Evolutionary conservation across 2,329 filamentous ascomycete species (phyloP).

Genomic region (Aurifilum marmelostoma): DNA sequence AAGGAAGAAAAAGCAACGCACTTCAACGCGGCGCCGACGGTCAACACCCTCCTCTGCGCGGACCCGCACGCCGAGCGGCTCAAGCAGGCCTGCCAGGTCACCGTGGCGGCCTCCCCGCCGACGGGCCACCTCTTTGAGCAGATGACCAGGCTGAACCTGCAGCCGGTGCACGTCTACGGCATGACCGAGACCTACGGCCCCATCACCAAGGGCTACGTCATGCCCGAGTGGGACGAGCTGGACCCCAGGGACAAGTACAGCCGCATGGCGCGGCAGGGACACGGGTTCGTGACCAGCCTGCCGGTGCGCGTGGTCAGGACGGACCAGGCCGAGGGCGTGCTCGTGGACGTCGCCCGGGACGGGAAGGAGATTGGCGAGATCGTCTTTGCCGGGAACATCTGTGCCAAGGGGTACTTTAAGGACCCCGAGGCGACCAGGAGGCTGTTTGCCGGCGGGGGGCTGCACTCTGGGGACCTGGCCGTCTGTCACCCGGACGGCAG

Average conservation of each 20-base stretch:
- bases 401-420: conserved; percentile 88
- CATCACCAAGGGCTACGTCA: conserved; percentile 88
- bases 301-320: conserved; percentile 82
- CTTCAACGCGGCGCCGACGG: conserved; percentile 94
- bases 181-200: conserved; percentile 89
- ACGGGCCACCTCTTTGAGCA: conserved; percentile 89
- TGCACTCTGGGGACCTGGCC: conserved; percentile 90
- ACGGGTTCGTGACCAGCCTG: conserved; percentile 84
- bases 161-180: conserved; percentile 93
- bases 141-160: conserved; percentile 81
- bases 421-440: conserved; percentile 83
- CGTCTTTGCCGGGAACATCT: conserved; percentile 89
- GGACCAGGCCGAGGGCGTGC: conserved; percentile 67
- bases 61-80: conserved; percentile 74
- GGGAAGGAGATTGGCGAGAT: conserved; percentile 56
- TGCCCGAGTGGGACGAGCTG: conserved; percentile 82
- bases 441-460: conserved; percentile 82
- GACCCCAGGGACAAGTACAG: conserved; percentile 77
- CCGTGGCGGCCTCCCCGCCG: conserved; percentile 89
- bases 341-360: conserved; percentile 58
- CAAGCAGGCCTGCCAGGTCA: conserved; percentile 75
- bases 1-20: conserved; percentile 89
- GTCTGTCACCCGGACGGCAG: conserved; percentile 92
- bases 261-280: conserved; percentile 91
- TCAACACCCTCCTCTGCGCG: conserved; percentile 90